Evolutionary conservation across 176 grass and related monocot genomes (phyloP), one percentile per base, ranked within the genome.

Genomic region (Avena insularis): DNA sequence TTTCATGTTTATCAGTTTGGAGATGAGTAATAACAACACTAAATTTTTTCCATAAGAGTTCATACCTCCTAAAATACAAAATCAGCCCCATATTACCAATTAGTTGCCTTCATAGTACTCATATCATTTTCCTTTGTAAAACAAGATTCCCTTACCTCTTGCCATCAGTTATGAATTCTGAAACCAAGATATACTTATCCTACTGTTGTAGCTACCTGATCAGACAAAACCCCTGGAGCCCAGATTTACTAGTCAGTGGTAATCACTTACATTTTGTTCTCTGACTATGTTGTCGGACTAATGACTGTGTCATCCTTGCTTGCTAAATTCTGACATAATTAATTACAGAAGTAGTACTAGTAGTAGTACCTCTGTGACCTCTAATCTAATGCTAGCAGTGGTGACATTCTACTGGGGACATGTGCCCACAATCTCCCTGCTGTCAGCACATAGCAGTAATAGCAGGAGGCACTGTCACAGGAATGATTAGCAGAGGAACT

Each of bases 331-430:
- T 91, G 87, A 81, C 25, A 48, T 23, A 9, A 40, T 87, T 87
- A 84, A 84, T 43, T 84, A 74, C 74, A 4, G 9, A 63, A 15
- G 33, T 48, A 48, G 58, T 60, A 21, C 58, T 31, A 15, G 59
- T 6, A 31, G 0, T 1, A 77, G 14, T 49, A 64, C 65, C 49
- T 47, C 46, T 90, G 73, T 56, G 79, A 8, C 38, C 36, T 19
- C 74, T 55, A 16, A 74, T 87, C 58, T 65, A 68, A 83, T 64
- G 80, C 73, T 40, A 55, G 75, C 49, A 65, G 20, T 49, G 9
- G 31, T 88, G 81, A 88, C 89, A 91, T 91, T 91, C 89, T 87
- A 87, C 85, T 84, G 49, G 89, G 76, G 38, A 51, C 81, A 81
- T 91, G 85, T 87, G 85, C 67, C 81, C 58, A 56, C 10, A 66